A percentile compares a stretch with the other conserved stretches of the same genome.
Conservation (phyloP, 164 flowering plant genomes). For the Akebia trifoliata region DNA sequence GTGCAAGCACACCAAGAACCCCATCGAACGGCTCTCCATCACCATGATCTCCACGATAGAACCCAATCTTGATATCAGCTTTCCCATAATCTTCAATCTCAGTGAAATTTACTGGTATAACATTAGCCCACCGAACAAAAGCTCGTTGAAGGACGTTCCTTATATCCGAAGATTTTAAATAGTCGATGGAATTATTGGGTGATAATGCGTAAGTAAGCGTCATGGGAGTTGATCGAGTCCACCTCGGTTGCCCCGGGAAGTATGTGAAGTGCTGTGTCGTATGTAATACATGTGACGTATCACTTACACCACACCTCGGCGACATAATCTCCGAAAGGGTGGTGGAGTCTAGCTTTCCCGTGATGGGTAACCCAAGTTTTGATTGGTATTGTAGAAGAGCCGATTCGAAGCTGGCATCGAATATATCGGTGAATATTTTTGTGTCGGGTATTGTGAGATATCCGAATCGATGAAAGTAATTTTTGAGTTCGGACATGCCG, state of each 20-base stretch:
- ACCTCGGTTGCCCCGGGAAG: constrained; percentile 58
- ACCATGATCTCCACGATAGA: constrained; percentile 61
- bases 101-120: constrained; percentile 47
- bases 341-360: constrained; percentile 37
- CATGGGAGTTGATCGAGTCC: constrained; percentile 40
- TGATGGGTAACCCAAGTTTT: constrained; percentile 37
- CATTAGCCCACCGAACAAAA: constrained; percentile 45
- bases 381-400: constrained; percentile 43
- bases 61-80: constrained; percentile 61
- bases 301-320: constrained; percentile 51
- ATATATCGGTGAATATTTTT: constrained; percentile 35
- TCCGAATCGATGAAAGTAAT: constrained; percentile 46
- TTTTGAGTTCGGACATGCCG: constrained; percentile 49
- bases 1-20: constrained; percentile 57
- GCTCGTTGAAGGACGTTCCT: constrained; percentile 32
- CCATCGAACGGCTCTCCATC: constrained; percentile 81
- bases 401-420: constrained; percentile 36
- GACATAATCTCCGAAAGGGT: constrained; percentile 38
- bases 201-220: constrained; percentile 56
- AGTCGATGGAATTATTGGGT: constrained; percentile 13
- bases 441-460: constrained; percentile 25
- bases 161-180: constrained; percentile 25
- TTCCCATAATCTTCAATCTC: constrained; percentile 31
- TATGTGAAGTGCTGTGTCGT: constrained; percentile 28
- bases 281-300: constrained; percentile 17